Conservation (phyloP, 1,139 yeast genomes). For the Hemisphaericaspora lyxosophila region DNA sequence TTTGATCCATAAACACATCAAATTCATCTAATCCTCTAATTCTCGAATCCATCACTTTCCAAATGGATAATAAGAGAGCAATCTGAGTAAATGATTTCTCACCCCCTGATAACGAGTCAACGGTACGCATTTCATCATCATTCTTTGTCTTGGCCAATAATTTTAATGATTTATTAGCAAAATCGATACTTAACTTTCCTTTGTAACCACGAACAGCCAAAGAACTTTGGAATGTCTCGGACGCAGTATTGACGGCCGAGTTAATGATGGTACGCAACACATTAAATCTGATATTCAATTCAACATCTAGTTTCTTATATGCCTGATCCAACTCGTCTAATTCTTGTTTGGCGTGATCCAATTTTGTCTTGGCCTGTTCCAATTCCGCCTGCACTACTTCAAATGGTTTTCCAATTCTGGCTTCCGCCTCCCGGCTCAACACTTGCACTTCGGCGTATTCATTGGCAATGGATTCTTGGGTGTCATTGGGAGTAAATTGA, state of each 20-base stretch:
- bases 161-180: conserved; percentile 47
- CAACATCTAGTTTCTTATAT: conserved; percentile 26
- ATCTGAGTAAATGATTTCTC: conserved; percentile 94
- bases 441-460: conserved; percentile 34
- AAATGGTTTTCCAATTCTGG: conserved; percentile 31
- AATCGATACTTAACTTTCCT: conserved; percentile 70
- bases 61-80: conserved; percentile 81
- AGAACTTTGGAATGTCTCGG: conserved; percentile 54
- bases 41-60: conserved; percentile 89
- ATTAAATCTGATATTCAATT: conserved; percentile 48
- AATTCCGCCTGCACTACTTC: conserved; percentile 41
- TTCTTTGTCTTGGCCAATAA: conserved; percentile 62
- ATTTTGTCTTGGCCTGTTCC: conserved; percentile 22
- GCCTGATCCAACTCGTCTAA: conserved; percentile 25
- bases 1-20: conserved; percentile 97
- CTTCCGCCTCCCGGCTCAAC: conserved; percentile 40
- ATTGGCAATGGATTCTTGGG: conserved; percentile 34
- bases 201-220: conserved; percentile 69
- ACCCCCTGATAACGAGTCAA: conserved; percentile 91
- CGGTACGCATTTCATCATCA: conserved; percentile 61
- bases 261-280: conserved; percentile 49
- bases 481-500: conserved; percentile 29
- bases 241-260: conserved; percentile 34
- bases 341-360: conserved; percentile 29
- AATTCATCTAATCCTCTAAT: conserved; percentile 93